These are phyloP conservation scores for Paracoccidioides brasiliensis DNA, from an alignment of 2,329 filamentous ascomycete genomes.

Conservation along the genomic window DNA sequence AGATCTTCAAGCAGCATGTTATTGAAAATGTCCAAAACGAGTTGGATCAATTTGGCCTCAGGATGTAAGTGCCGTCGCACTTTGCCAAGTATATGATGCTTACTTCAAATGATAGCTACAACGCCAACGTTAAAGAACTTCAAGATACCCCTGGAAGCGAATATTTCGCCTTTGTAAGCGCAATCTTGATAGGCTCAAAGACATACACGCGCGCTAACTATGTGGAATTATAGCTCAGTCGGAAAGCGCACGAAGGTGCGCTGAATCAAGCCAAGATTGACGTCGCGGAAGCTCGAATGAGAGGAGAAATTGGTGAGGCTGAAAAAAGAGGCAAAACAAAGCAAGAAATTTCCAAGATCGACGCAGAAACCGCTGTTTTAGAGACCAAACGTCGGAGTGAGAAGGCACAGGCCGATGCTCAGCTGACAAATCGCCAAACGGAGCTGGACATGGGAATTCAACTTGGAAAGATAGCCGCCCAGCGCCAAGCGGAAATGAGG, in stretches of 20 bases:
- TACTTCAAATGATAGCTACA: constrained; percentile 41
- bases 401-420: constrained; percentile 64
- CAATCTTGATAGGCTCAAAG: neutral
- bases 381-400: constrained; percentile 77
- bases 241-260: constrained; percentile 75
- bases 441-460: constrained; percentile 61
- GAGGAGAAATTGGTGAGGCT: constrained; percentile 54
- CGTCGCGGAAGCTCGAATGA: constrained; percentile 45
- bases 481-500: constrained; percentile 57
- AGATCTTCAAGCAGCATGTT: constrained; percentile 63
- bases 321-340: constrained; percentile 68
- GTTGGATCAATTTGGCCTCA: constrained; percentile 65
- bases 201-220: neutral
- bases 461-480: constrained; percentile 60
- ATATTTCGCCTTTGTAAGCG: constrained; percentile 55
- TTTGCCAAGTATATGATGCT: neutral
- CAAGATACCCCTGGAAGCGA: constrained; percentile 69
- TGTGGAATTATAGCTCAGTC: constrained; percentile 39
- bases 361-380: constrained; percentile 69
- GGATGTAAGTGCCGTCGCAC: constrained; percentile 39
- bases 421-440: constrained; percentile 59
- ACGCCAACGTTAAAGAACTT: constrained; percentile 73
- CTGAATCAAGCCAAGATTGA: constrained; percentile 62
- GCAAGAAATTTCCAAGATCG: constrained; percentile 76
- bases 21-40: constrained; percentile 66